Evolutionary conservation across 352 stramenopile species (phyloP).

Genomic region (Phytophthora syringae): DNA sequence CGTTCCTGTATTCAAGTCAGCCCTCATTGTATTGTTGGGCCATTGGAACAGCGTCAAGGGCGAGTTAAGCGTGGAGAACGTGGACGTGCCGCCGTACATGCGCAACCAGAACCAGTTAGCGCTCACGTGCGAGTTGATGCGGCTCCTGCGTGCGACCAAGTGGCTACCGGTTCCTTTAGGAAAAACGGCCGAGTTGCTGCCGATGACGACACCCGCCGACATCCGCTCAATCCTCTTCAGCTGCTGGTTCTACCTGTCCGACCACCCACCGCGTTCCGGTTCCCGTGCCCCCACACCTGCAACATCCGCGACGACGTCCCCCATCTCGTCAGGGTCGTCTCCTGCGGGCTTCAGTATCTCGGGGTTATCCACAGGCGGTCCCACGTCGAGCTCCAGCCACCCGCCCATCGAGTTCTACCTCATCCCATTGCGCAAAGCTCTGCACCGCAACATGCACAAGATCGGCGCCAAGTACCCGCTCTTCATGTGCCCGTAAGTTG

Average conservation of each 20-base stretch:
- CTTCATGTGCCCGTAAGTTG: slow-evolving; percentile 53
- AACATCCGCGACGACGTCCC: slow-evolving; percentile 51
- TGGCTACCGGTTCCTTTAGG: slow-evolving; percentile 71
- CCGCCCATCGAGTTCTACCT: slow-evolving; percentile 82
- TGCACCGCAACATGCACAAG: slow-evolving; percentile 80
- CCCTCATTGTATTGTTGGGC: slow-evolving; percentile 73
- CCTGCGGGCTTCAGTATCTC: slow-evolving; percentile 41
- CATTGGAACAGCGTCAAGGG: slow-evolving; percentile 88
- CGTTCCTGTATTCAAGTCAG: slow-evolving; percentile 78
- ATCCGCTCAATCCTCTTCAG: slow-evolving; percentile 83
- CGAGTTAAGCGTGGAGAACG: slow-evolving; percentile 66
- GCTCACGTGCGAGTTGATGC: slow-evolving; percentile 70
- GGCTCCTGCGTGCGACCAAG: slow-evolving; percentile 56
- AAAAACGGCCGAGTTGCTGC: slow-evolving; percentile 65
- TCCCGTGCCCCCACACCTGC: slow-evolving; percentile 44
- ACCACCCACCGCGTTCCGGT: slow-evolving; percentile 60
- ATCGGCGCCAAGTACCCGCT: slow-evolving; percentile 76
- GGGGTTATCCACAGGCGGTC: slow-evolving; percentile 23
- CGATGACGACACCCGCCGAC: slow-evolving; percentile 67
- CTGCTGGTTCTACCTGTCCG: slow-evolving; percentile 85
- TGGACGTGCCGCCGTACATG: slow-evolving; percentile 84
- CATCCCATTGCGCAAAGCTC: slow-evolving; percentile 72
- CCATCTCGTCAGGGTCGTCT: slow-evolving; percentile 54
- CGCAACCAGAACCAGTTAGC: slow-evolving; percentile 74
- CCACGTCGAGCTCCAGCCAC: slow-evolving; percentile 24